Evolutionary conservation across 768 basidiomycete genomes (phyloP).

Genomic region (Mrakia blollopis): DNA sequence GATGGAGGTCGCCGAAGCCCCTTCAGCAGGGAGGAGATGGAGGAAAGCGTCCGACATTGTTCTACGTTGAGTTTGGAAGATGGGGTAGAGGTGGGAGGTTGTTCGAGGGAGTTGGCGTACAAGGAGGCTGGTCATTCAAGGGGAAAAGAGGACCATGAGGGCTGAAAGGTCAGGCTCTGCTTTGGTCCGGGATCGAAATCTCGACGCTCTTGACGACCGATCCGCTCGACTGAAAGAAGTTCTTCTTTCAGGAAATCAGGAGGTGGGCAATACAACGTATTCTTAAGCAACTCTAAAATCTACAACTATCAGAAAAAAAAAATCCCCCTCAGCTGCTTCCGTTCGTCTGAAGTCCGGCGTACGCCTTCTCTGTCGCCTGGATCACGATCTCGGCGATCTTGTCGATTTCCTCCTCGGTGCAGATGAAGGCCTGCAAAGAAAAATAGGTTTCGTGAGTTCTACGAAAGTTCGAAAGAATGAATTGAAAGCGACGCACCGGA

Average conservation of each 20-base stretch:
- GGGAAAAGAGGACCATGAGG: background rate
- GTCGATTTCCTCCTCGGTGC: conserved; percentile 64
- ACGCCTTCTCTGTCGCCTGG: conserved; percentile 38
- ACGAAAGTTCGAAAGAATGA: background rate
- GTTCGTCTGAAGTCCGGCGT: conserved; percentile 5
- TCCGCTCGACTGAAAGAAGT: too few relatives aligned
- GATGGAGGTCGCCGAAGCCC: conserved; percentile 36
- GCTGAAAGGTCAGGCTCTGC: background rate
- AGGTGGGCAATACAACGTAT: too few relatives aligned
- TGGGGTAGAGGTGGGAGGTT: background rate
- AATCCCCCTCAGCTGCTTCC: background rate
- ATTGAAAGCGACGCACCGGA: conserved; percentile 53
- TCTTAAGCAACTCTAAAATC: background rate
- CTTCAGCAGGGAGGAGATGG: conserved; percentile 50
- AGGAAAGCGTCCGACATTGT: conserved; percentile 49
- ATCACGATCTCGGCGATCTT: conserved; percentile 52
- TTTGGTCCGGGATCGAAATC: too few relatives aligned
- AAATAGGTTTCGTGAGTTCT: background rate
- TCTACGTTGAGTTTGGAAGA: background rate
- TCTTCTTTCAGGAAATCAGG: too few relatives aligned
- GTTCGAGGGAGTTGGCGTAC: background rate
- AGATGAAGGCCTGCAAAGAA: conserved; percentile 49
- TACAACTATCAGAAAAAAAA: background rate
- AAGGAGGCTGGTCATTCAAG: background rate
- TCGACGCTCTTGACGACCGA: background rate